A percentile compares a stretch with the other conserved stretches of the same genome.
Evolutionary conservation across 345 rosid species (phyloP).

Genomic region (Mallotus nudiflorus): DNA sequence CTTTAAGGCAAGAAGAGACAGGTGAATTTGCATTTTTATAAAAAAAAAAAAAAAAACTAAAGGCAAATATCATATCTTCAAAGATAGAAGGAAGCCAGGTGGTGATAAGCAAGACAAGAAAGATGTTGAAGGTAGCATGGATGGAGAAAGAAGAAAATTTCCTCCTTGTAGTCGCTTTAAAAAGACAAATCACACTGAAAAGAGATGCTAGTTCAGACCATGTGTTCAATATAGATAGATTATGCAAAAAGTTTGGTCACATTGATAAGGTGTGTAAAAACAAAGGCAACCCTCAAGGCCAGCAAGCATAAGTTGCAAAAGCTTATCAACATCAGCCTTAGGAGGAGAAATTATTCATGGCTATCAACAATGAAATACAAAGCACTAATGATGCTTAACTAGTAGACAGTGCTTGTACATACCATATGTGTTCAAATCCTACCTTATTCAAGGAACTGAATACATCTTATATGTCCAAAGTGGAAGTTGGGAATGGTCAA

Average conservation of each 20-base stretch:
- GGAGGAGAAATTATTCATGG: not conserved
- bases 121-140: too few species aligned
- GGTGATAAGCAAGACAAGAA: too few species aligned
- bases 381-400: not conserved
- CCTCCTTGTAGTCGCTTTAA: too few species aligned
- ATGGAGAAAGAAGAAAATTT: too few species aligned
- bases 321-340: not conserved
- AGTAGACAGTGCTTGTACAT: not conserved
- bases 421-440: not conserved
- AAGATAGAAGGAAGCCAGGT: too few species aligned
- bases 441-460: not conserved
- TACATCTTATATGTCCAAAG: not conserved
- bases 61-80: too few species aligned
- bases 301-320: not conserved
- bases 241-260: not conserved
- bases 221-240: too few species aligned
- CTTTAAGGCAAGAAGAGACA: not conserved
- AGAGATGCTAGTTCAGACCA: too few species aligned
- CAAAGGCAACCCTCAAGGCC: not conserved
- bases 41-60: too few species aligned
- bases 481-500: not conserved
- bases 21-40: not conserved
- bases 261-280: not conserved
- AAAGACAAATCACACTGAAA: too few species aligned
- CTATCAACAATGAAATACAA: too few species aligned